phyloP scores from a whole-genome alignment of 2,329 filamentous ascomycete genomes.

The Diaporthe nobilis region DNA sequence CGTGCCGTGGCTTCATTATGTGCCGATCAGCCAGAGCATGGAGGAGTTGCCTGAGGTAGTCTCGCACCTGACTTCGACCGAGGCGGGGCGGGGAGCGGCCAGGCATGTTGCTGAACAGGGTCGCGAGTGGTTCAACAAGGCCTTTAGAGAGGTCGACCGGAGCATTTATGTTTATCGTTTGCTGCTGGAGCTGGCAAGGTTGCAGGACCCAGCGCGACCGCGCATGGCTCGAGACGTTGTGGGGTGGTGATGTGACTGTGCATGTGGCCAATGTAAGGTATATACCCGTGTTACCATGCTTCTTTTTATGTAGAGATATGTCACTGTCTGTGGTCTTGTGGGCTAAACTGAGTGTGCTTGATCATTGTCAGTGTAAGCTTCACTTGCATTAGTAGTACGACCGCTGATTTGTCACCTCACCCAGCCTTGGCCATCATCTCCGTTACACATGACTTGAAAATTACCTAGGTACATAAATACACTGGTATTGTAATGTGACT shows the following conservation, averaged over 20 bases:
- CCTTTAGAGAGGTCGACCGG: constrained; percentile 71
- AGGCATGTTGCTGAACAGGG: constrained; percentile 67
- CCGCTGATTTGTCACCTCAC: no score
- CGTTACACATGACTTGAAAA: no score
- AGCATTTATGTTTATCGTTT: constrained; percentile 73
- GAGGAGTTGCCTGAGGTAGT: constrained; percentile 68
- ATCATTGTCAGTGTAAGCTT: no score
- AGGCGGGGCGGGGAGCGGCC: constrained; percentile 62
- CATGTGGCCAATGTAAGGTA: background rate
- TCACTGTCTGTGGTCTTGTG: no score
- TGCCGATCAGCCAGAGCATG: constrained; percentile 65
- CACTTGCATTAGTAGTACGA: no score
- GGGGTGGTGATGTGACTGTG: background rate
- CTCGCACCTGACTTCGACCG: constrained; percentile 58
- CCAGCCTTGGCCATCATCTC: no score
- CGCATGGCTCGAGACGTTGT: background rate
- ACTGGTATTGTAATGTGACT: no score
- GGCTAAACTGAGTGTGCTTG: no score
- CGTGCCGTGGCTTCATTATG: constrained; percentile 69
- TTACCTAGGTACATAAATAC: no score
- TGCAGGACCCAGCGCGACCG: constrained; percentile 52
- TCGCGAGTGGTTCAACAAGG: constrained; percentile 66
- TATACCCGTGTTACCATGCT: no score
- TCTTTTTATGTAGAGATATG: no score
- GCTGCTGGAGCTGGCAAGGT: constrained; percentile 67